Evolutionary conservation across 805 yeast genomes (phyloP), one percentile per base, ranked within the genome.

Genomic region (Starmerella sp.): DNA sequence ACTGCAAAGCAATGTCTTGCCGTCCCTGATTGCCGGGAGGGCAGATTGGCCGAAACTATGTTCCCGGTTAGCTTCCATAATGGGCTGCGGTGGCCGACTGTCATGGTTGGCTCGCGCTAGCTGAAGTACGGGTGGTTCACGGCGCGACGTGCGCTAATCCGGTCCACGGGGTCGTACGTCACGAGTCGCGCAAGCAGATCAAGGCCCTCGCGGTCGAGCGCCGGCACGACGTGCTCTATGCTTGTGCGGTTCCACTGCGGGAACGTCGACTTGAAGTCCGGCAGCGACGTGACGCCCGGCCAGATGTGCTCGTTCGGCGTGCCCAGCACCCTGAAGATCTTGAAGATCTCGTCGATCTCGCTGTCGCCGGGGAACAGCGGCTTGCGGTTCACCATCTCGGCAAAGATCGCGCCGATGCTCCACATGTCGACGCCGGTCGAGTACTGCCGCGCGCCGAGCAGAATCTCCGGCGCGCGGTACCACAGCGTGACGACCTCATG

Each of bases 401-500:
- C 98, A 69, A 93, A 86, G 48, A 93, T 93, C 67, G 97, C 90
- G 14, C 98, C 98, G 58, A 91, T 86, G 10, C 96, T 87, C 98
- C 98, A 93, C 85, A 93, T 89, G 69, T 93, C 98, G 52, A 93
- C 96, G 17, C 97, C 97, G 0, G 97, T 93, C 37, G 96, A 87
- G 70, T 93, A 93, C 66, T 93, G 97, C 62, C 95, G 86, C 3
- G 97, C 96, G 13, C 98, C 98, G 60, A 93, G 78, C 57, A 93
- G 74, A 54, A 93, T 87, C 71, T 93, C 98, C 4, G 98, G 98
- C 0, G 97, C 88, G 62, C 98, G 77, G 69, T 93, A 93, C 98
- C 98, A 93, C 62, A 93, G 74, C 0, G 98, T 93, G 49, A 93
- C 98, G 48, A 93, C 97, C 69, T 93, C 98, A 71, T 93, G 97